These are phyloP conservation scores for Aurinia saxatilis DNA, from an alignment of 345 rosid genomes.

Conservation along the genomic window DNA sequence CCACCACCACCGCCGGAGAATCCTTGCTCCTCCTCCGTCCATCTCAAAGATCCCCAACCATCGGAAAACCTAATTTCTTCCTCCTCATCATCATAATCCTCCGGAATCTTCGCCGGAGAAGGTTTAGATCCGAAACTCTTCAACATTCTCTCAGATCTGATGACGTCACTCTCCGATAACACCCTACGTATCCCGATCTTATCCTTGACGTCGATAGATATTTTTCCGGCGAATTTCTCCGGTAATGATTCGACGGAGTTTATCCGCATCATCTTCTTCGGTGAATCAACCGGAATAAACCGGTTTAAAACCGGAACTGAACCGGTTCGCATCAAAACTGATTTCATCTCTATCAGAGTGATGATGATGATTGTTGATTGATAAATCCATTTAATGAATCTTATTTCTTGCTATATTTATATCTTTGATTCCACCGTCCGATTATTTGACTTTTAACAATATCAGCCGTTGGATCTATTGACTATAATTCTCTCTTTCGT, in stretches of 20 bases:
- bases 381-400: neutral
- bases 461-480: slow-evolving; percentile 10
- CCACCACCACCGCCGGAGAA: slow-evolving; percentile 34
- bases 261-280: slow-evolving; percentile 17
- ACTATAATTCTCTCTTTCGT: slow-evolving; percentile 7
- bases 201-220: slow-evolving; percentile 39
- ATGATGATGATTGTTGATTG: neutral
- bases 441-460: neutral
- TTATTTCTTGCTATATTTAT: slow-evolving; percentile 15
- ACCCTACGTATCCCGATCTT: slow-evolving; percentile 38
- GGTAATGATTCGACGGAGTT: slow-evolving; percentile 39
- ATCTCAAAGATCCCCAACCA: slow-evolving; percentile 19
- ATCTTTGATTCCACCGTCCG: neutral
- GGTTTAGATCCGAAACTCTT: slow-evolving; percentile 32
- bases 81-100: slow-evolving; percentile 35
- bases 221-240: slow-evolving; percentile 33
- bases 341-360: slow-evolving; percentile 33
- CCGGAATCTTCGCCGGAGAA: slow-evolving; percentile 38
- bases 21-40: slow-evolving; percentile 41
- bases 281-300: slow-evolving; percentile 24
- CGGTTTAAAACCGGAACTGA: slow-evolving; percentile 37
- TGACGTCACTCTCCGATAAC: slow-evolving; percentile 44
- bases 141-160: slow-evolving; percentile 23
- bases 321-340: slow-evolving; percentile 46
- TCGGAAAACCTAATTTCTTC: slow-evolving; percentile 7